phyloP scores from a whole-genome alignment of 164 flowering plant genomes.

The Echeveria elegans region DNA sequence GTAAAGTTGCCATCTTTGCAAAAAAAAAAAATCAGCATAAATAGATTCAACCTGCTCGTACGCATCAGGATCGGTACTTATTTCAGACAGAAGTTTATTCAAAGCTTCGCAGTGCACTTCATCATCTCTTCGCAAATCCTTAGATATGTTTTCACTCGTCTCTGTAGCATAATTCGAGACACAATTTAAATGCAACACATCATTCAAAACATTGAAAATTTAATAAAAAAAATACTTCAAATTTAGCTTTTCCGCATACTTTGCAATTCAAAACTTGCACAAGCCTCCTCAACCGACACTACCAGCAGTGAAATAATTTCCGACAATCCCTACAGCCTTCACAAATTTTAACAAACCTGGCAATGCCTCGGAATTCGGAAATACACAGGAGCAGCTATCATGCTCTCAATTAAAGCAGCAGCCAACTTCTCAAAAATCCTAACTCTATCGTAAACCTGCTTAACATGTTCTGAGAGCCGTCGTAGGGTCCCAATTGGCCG shows the following conservation, averaged over 20 bases:
- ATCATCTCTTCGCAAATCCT: slow-evolving; percentile 12
- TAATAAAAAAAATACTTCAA: too few relatives aligned
- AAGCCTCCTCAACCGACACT: background rate
- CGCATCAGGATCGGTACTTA: slow-evolving; percentile 25
- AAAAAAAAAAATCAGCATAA: slow-evolving; percentile 40
- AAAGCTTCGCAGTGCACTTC: slow-evolving; percentile 26
- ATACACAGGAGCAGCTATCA: too few relatives aligned
- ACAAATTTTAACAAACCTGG: too few relatives aligned
- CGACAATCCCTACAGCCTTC: too few relatives aligned
- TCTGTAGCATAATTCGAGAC: background rate
- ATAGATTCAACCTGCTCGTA: slow-evolving; percentile 18
- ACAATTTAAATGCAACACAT: background rate
- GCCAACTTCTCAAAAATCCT: too few relatives aligned
- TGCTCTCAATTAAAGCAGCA: too few relatives aligned
- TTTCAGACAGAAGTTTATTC: slow-evolving; percentile 24
- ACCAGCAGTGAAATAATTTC: background rate
- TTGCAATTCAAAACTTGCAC: background rate
- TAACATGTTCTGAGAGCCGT: too few relatives aligned
- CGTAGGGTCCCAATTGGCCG: too few relatives aligned
- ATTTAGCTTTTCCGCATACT: too few relatives aligned
- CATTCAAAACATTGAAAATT: background rate
- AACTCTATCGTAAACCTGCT: too few relatives aligned
- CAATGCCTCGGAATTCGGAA: background rate
- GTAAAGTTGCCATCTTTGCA: slow-evolving; percentile 35
- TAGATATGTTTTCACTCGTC: background rate